A percentile compares a stretch with the other conserved stretches of the same genome.
Conservation (phyloP, 2,329 filamentous ascomycete species). For the Albophoma yamanashiensis region DNA sequence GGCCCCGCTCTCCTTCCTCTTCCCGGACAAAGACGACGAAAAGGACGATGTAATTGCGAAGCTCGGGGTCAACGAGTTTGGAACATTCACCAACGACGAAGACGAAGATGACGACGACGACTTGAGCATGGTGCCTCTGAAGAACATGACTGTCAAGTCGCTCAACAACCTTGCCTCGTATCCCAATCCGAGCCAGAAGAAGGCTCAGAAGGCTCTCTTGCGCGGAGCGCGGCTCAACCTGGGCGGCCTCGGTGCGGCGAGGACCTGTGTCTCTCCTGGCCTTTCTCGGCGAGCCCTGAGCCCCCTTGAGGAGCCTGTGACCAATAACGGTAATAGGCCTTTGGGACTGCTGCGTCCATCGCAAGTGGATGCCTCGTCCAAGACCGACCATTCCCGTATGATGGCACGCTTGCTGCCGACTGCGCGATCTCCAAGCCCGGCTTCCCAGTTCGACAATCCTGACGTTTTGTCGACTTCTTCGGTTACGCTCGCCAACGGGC, state of each 20-base stretch:
- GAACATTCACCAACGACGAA: constrained; percentile 17
- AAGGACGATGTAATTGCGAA: constrained; percentile 10
- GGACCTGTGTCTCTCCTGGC: not conserved
- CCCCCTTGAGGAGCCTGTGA: not conserved
- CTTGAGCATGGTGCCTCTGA: constrained; percentile 18
- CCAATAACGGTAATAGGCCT: not conserved
- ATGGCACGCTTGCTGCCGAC: not conserved
- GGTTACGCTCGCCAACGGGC: constrained; percentile 17
- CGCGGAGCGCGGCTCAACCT: constrained; percentile 16
- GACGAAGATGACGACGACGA: constrained; percentile 17
- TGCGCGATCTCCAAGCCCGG: not conserved
- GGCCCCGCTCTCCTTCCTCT: constrained; percentile 8
- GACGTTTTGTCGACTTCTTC: not conserved
- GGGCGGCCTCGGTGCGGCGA: constrained; percentile 1
- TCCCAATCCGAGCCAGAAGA: constrained; percentile 41
- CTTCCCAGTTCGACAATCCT: not conserved
- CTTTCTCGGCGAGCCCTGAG: not conserved
- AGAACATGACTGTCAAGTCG: constrained; percentile 33
- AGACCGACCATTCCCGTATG: not conserved
- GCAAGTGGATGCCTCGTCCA: constrained; percentile 3
- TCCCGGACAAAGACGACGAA: constrained; percentile 8
- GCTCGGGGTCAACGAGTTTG: not conserved
- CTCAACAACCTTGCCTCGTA: constrained; percentile 45
- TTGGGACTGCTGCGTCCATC: constrained; percentile 3
- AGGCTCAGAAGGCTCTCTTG: constrained; percentile 35